Conservation (phyloP, 768 basidiomycete genomes). For the Erythrobasidium yunnanense region DNA sequence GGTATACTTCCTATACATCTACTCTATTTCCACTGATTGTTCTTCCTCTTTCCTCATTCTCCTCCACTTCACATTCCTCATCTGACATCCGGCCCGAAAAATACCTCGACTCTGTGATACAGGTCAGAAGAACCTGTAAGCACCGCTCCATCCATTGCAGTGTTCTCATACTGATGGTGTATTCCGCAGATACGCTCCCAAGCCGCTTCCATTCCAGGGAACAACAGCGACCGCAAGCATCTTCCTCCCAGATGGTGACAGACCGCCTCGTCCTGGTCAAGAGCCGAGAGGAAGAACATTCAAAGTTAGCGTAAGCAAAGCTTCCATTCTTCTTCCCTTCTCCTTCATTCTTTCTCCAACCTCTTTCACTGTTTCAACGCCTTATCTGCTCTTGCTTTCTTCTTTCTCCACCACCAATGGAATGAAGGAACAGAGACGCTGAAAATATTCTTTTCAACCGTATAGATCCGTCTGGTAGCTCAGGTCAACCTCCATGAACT, state of each 20-base stretch:
- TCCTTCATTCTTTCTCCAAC: background rate
- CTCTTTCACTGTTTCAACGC: background rate
- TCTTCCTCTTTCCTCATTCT: background rate
- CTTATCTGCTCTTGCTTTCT: background rate
- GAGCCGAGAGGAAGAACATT: slow-evolving; percentile 17
- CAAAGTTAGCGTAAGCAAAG: slow-evolving; percentile 7
- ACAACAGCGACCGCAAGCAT: background rate
- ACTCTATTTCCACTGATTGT: background rate
- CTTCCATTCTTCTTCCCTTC: background rate
- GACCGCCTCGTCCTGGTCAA: slow-evolving; percentile 19
- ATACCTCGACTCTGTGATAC: too few relatives aligned
- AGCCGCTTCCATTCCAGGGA: background rate
- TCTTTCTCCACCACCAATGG: background rate
- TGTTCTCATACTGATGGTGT: background rate
- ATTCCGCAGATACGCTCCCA: slow-evolving; percentile 9
- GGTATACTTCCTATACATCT: background rate
- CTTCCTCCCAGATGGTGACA: slow-evolving; percentile 18
- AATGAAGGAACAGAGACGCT: too few relatives aligned
- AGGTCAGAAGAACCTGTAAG: slow-evolving; percentile 23
- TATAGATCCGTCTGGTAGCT: slow-evolving; percentile 8
- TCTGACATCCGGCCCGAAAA: too few relatives aligned
- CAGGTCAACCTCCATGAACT: slow-evolving; percentile 25
- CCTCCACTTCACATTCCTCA: background rate
- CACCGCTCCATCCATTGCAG: background rate
- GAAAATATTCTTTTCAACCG: background rate